Evolutionary conservation across 495 filamentous ascomycete genomes (phyloP).

Genomic region (Penicillium crystallinum): DNA sequence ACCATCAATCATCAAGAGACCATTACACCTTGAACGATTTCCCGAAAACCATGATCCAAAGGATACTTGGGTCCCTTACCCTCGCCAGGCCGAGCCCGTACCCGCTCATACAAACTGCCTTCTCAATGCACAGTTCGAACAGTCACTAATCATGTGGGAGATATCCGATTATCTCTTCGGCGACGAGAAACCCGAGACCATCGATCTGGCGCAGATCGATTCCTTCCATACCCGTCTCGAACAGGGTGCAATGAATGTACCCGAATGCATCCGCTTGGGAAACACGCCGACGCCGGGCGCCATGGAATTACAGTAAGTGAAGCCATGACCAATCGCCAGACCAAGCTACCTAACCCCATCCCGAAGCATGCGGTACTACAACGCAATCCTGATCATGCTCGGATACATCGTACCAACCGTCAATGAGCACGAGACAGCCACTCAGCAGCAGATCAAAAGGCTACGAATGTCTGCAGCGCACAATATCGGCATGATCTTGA

Average conservation of each 20-base stretch:
- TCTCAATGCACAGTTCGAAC: constrained; percentile 1
- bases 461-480: constrained; percentile 1
- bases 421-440: not conserved
- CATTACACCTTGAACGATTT: not conserved
- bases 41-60: constrained; percentile 8
- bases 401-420: not conserved
- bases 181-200: constrained; percentile 1
- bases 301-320: constrained; percentile 9
- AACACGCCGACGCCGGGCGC: not conserved
- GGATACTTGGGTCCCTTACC: constrained; percentile 19
- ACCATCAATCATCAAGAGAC: constrained; percentile 4
- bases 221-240: constrained; percentile 5
- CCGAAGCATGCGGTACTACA: constrained; percentile 6
- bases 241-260: not conserved
- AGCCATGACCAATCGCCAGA: not conserved
- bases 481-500: constrained; percentile 3
- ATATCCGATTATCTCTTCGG: constrained; percentile 8
- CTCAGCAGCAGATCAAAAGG: not conserved
- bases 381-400: constrained; percentile 5
- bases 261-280: not conserved
- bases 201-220: not conserved
- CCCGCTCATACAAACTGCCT: constrained; percentile 14
- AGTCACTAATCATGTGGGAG: constrained; percentile 9
- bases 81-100: not conserved
- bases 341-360: not conserved